Evolutionary conservation across 164 flowering plant species (phyloP), one percentile per base, ranked within the genome.

Genomic region (Annona cherimola): DNA sequence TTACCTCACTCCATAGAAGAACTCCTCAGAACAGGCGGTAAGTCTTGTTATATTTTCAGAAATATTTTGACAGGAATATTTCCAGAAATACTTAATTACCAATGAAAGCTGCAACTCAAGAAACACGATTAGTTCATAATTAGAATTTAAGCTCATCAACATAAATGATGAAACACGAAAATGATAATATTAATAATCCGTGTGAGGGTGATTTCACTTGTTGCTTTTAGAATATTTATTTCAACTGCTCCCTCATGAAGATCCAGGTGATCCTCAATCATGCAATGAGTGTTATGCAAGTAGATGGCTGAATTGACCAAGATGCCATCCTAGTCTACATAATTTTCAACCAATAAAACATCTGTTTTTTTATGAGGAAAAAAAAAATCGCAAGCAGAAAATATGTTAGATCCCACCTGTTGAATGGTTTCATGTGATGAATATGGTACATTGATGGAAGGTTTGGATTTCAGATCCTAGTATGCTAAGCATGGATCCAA

Each of bases 1-100:
- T 83, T 92, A 74, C 98, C 98, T 72, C 90, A 87, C 80, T 84
- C 97, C 20, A 42, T 88, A 59, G 91, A 88, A 74, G 95, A 90
- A 76, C 88, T 96, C 67, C 83, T 88, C 78, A 76, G 54, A 69
- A 78, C 88, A 67, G 96, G 90, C 46, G 90, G 97, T 91, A 86
- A 84, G 92, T 77, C 46, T 73, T 72, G 40, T 76, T 73, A 26
- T 75, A 60, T 72, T 74, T 68, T 42, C 45, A 35, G 44, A 45
- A 67, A 5, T 39, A 26, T 26, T 0, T 26, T 1, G 35, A 26
- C 35, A 26, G 1, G 35, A 26, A 26, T 75, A 59, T 71, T 74
- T 68, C 39, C 44, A 26, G 57, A 42, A 69, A 3, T 41, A 64
- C 57, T 69, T 77, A n/a, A 16, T 74, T 43, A 50, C 11, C 59